Evolutionary conservation across 2,329 filamentous ascomycete genomes (phyloP), one percentile per base, ranked within the genome.

Genomic region (Seiridium cupressi): DNA sequence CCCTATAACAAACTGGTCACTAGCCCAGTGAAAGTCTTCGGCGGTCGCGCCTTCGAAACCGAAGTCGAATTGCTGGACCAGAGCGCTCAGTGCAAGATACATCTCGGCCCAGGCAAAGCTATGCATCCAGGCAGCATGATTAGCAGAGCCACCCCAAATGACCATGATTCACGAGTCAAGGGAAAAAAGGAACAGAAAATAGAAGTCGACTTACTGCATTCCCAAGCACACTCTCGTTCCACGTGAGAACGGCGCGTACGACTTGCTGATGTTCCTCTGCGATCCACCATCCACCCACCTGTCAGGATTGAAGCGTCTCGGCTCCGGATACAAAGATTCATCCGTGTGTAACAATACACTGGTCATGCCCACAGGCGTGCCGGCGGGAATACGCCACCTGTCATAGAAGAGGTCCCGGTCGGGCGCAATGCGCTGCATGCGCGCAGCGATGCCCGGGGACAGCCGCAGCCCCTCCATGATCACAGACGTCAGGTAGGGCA

Each of bases 401-500:
- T 51, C 59, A 57, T 70, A 70, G 3, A 66, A 18, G n/a, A 71
- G 61, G 44, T 68, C 66, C 11, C 63, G 60, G 44, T 68, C 61
- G 2, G 76, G 77, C 0, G 78, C 76, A 6, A 78, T 63, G 2
- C 81, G 77, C 51, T 79, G 74, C 5, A 80, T 70, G 1, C 76
- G 68, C 40, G 78, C 72, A 7, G 72, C 74, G 10, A 80, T 66
- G 0, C 70, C 74, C 2, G 79, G 77, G 57, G 79, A 74, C 3
- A 82, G 63, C 5, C 81, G 74, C 67, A 82, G 69, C 3, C 75
- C 74, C 65, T 84, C 81, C 51, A 74, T 76, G 13, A 83, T 70
- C 3, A 78, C 73, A 2, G 79, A 77, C n/a, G 76, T 73, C 32
- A 82, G 71, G 62, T 80, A 81, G 1, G 73, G 71, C 11, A 75